A percentile compares a stretch with the other conserved stretches of the same genome.
Conservation (phyloP, 306 rosid genomes). For the Vicia faba region DNA sequence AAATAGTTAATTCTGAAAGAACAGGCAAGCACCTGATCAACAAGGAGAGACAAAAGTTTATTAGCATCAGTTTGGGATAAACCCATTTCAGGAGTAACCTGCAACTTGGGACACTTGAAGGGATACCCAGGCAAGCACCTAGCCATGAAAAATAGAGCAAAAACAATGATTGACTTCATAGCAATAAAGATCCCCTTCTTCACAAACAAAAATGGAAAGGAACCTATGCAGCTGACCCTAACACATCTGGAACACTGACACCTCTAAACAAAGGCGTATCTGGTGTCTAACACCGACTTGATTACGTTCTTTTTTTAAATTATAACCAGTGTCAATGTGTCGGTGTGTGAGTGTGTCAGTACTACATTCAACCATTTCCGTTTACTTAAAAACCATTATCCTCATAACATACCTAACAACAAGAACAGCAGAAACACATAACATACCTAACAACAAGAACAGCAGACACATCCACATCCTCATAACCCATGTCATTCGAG, state of each 20-base stretch:
- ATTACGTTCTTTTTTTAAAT: no score
- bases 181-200: conserved; percentile 17
- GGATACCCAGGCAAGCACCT: conserved; percentile 96
- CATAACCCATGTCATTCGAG: conserved; percentile 91
- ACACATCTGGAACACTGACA: not conserved
- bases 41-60: conserved; percentile 71
- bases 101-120: conserved; percentile 88
- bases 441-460: conserved; percentile 70
- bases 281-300: not conserved
- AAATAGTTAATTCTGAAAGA: conserved; percentile 27
- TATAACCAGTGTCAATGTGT: no score
- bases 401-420: conserved; percentile 59
- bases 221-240: not conserved
- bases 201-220: conserved; percentile 18
- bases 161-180: conserved; percentile 1
- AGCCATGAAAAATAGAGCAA: conserved; percentile 17
- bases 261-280: not conserved
- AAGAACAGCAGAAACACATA: conserved; percentile 64
- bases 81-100: conserved; percentile 74
- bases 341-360: no score
- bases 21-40: conserved; percentile 63
- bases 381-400: not conserved
- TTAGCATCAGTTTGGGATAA: conserved; percentile 62
- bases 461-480: conserved; percentile 81
- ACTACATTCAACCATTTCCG: not conserved